A percentile compares a stretch with the other conserved stretches of the same genome.
Conservation (phyloP, 148 eudicot genomes). For the Rhododendron henanense region DNA sequence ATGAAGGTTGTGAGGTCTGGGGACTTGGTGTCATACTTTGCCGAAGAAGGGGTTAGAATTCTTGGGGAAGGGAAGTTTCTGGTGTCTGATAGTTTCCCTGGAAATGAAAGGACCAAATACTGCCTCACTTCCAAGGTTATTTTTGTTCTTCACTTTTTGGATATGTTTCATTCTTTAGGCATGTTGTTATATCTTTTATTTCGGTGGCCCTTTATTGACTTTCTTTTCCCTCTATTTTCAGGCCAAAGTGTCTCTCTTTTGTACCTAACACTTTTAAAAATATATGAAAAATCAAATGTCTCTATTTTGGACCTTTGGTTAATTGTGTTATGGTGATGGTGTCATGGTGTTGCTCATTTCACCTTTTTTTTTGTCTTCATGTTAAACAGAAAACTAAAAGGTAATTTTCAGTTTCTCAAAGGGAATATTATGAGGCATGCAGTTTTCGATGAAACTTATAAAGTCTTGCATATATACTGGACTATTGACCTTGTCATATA, state of each 20-base stretch:
- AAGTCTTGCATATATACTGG: not conserved
- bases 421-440: constrained; percentile 1
- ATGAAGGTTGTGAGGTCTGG: constrained; percentile 95
- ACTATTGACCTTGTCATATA: not conserved
- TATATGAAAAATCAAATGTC: not conserved
- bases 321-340: not conserved
- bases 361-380: not conserved
- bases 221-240: not conserved
- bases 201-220: not conserved
- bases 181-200: not conserved
- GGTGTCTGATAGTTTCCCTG: constrained; percentile 97
- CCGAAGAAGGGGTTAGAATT: constrained; percentile 96
- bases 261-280: not conserved
- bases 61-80: constrained; percentile 90
- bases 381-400: not conserved
- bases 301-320: not conserved
- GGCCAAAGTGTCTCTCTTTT: not conserved
- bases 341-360: not conserved
- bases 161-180: not conserved
- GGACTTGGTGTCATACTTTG: constrained; percentile 87
- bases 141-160: not conserved
- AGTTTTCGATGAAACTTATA: not conserved
- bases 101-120: constrained; percentile 95
- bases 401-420: not conserved
- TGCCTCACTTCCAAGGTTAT: constrained; percentile 93